These are phyloP conservation scores for Fusarium falciforme DNA, from an alignment of 2,329 filamentous ascomycete species.

Conservation along the genomic window DNA sequence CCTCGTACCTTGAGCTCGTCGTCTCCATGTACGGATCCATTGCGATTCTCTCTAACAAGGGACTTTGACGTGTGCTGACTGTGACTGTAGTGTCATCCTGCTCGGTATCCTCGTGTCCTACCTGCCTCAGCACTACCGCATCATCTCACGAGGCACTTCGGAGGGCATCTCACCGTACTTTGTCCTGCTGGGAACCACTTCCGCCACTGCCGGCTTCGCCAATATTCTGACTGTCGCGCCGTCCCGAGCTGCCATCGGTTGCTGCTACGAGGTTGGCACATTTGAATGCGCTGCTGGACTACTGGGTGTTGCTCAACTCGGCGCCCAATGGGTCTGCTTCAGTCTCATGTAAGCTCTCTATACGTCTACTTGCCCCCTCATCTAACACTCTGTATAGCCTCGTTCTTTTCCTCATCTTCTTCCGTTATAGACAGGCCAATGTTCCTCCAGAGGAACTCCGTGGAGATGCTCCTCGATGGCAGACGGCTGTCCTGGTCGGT, in stretches of 20 bases:
- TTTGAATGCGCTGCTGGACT: slow-evolving; percentile 88
- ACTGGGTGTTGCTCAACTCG: slow-evolving; percentile 90
- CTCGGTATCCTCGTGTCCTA: slow-evolving; percentile 93
- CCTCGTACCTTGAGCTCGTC: slow-evolving; percentile 65
- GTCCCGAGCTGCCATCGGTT: slow-evolving; percentile 84
- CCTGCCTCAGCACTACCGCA: slow-evolving; percentile 92
- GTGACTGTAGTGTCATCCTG: slow-evolving; percentile 72
- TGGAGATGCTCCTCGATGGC: slow-evolving; percentile 73
- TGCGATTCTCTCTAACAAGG: neutral
- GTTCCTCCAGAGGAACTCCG: slow-evolving; percentile 62
- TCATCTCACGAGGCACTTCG: slow-evolving; percentile 85
- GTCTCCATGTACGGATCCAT: slow-evolving; percentile 62
- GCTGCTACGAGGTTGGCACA: slow-evolving; percentile 83
- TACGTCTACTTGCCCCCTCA: slow-evolving; percentile 32
- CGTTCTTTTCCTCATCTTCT: slow-evolving; percentile 94
- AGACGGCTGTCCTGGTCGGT: slow-evolving; percentile 82
- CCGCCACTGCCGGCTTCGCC: slow-evolving; percentile 86
- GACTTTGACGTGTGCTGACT: slow-evolving; percentile 5
- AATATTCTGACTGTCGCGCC: slow-evolving; percentile 92
- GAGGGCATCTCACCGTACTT: slow-evolving; percentile 97
- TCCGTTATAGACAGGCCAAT: slow-evolving; percentile 72
- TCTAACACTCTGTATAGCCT: slow-evolving; percentile 66
- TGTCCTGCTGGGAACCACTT: slow-evolving; percentile 91
- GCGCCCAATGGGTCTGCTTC: slow-evolving; percentile 92
- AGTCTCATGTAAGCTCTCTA: slow-evolving; percentile 78